phyloP scores from a whole-genome alignment of 2,329 filamentous ascomycete genomes.

The Aspergillus sp. region DNA sequence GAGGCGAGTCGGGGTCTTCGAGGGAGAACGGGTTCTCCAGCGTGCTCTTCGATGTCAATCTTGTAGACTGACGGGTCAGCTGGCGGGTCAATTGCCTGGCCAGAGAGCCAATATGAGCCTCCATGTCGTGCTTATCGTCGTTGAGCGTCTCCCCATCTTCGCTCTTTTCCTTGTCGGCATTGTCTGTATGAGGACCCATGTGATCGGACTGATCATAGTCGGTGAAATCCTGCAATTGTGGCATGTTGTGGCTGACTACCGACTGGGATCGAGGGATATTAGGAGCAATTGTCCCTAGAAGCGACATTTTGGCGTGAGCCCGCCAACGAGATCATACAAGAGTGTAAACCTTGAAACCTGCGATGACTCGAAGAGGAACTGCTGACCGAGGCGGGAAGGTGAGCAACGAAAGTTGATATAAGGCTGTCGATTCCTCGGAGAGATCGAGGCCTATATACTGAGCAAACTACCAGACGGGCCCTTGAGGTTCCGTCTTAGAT shows the following conservation, averaged over 20 bases:
- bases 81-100: constrained; percentile 28
- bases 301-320: constrained; percentile 18
- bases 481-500: neutral
- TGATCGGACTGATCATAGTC: constrained; percentile 10
- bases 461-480: neutral
- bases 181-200: neutral
- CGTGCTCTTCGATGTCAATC: constrained; percentile 21
- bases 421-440: neutral
- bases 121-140: constrained; percentile 14
- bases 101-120: constrained; percentile 18
- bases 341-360: neutral
- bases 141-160: constrained; percentile 22
- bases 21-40: constrained; percentile 26
- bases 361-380: neutral
- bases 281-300: constrained; percentile 17
- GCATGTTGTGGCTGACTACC: constrained; percentile 24
- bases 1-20: constrained; percentile 24
- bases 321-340: neutral
- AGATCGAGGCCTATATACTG: neutral
- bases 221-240: constrained; percentile 8
- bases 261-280: constrained; percentile 20
- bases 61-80: constrained; percentile 29
- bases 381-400: no score
- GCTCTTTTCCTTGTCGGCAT: constrained; percentile 17
- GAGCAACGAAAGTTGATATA: neutral